Evolutionary conservation across 352 stramenopile genomes (phyloP), one percentile per base, ranked within the genome.

Genomic region (Pythium diclinum): DNA sequence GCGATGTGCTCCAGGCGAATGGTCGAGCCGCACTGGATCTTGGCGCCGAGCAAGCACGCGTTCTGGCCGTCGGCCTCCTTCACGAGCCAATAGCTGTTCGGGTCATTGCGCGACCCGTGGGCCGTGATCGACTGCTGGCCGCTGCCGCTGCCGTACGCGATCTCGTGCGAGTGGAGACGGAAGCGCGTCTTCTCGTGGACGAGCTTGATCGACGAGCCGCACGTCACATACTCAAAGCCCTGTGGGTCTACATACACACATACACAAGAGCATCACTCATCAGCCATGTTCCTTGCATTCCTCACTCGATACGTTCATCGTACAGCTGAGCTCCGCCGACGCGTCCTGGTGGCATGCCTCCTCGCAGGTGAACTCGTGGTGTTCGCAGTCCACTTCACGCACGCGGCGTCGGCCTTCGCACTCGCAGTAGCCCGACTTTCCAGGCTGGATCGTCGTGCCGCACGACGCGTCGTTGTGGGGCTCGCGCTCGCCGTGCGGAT

Each of bases 81-180:
- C 44, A 94, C 80, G 59, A 94, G 74, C 86, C 86, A 94, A 63
- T 92, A 91, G 69, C 86, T 92, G 73, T 92, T 94, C 59, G 84
- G 79, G 56, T 94, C 86, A 51, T 92, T 91, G 38, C 83, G 77
- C 33, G 84, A 72, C 36, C 72, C 66, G 67, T 90, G 76, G 25
- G 84, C 71, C 10, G 86, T 94, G 48, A 94, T 66, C 19, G 83
- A 94, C 74, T 94, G 86, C 71, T 94, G 86, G 2, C 78, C 73
- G 54, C 86, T 94, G 38, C 86, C 86, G 23, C 72, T 85, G 16
- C 86, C 86, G 56, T 93, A 94, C 46, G 73, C 68, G 60, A 94
- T 89, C 61, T 92, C 86, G 59, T 94, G 86, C 59, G 86, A 94
- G 73, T 94, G 86, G 52, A 94, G 62, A 33, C 86, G 86, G 53